Base-by-base conservation (phyloP, 169 alveolate genomes). In the Eimeria necatrix region DNA sequence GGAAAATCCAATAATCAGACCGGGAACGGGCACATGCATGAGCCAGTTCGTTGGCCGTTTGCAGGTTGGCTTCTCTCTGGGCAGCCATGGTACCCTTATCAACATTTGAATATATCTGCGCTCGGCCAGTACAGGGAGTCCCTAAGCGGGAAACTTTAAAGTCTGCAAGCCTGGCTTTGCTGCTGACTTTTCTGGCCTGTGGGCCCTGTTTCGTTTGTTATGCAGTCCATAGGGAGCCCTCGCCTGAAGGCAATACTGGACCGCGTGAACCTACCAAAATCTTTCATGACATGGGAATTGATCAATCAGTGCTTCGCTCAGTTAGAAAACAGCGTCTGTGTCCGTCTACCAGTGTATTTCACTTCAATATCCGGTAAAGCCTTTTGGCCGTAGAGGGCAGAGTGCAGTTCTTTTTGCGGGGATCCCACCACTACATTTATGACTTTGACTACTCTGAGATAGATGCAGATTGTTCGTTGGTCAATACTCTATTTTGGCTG, bases 221-320 rank as follows among this genome's bases (percentile, higher is more conserved):
- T 24, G 90, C 90, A 81, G 90, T 51, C 90, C 48, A 41, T 78
- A 61, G 92, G 92, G 20, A 85, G 92, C 61, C 92, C 92, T 59
- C 76, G 76, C n/a, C 80, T 85, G 46, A 56, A 60, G 92, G 92
- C 92, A 59, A 41, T 60, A 49, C 80, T 85, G 59, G 92, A 85
- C 24, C 92, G 92, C 24, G 80, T 85, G 7, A 56, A 60, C n/a
- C 80, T 85, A 4, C 92, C 92, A 49, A 16, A 16, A n/a, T 59
- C 70, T 12, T 85, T 85, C 20, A 32, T 85, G 41, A 85, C 92
- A 20, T 85, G 92, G 92, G 92, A 85, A 41, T 24, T 85, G 41
- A 48, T 85, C 7, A 56, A 85, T 48, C 48, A 14, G 14, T 85
- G 92, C 80, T 60, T 85, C 12, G 8, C 49, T 24, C 18, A 26